Conservation (phyloP, 805 yeast species). For the Starmera dryadoides region DNA sequence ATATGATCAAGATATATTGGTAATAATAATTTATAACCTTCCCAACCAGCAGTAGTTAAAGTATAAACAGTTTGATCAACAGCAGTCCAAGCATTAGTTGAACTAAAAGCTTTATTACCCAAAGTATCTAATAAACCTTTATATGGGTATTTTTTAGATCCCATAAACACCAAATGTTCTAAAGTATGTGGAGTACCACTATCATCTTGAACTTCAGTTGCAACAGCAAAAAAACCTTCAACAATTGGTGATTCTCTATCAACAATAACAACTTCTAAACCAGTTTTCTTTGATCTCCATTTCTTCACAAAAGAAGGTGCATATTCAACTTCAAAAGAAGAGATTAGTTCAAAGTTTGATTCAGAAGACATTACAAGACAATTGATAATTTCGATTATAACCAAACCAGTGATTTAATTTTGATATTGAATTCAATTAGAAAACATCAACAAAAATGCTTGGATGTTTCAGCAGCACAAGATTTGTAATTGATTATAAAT, state of each 20-base stretch:
- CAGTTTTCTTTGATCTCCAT: slow-evolving; percentile 76
- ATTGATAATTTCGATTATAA: no score
- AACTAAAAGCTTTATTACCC: slow-evolving; percentile 76
- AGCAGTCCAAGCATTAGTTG: slow-evolving; percentile 95
- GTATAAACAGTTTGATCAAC: slow-evolving; percentile 95
- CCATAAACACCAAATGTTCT: slow-evolving; percentile 93
- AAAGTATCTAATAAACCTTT: slow-evolving; percentile 85
- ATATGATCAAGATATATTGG: slow-evolving; percentile 91
- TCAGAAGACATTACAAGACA: not conserved
- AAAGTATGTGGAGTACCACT: slow-evolving; percentile 93
- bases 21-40: slow-evolving; percentile 74
- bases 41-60: slow-evolving; percentile 91
- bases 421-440: no score
- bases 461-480: no score
- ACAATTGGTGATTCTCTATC: slow-evolving; percentile 82
- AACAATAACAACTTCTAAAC: slow-evolving; percentile 71
- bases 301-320: slow-evolving; percentile 66
- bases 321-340: slow-evolving; percentile 60
- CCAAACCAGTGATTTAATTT: no score
- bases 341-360: slow-evolving; percentile 30
- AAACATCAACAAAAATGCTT: no score
- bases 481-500: no score
- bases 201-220: slow-evolving; percentile 82
- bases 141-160: slow-evolving; percentile 81
- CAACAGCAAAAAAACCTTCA: slow-evolving; percentile 92